Evolutionary conservation across 331 rosid species (phyloP), one percentile per base, ranked within the genome.

Genomic region (Cydonia oblonga): DNA sequence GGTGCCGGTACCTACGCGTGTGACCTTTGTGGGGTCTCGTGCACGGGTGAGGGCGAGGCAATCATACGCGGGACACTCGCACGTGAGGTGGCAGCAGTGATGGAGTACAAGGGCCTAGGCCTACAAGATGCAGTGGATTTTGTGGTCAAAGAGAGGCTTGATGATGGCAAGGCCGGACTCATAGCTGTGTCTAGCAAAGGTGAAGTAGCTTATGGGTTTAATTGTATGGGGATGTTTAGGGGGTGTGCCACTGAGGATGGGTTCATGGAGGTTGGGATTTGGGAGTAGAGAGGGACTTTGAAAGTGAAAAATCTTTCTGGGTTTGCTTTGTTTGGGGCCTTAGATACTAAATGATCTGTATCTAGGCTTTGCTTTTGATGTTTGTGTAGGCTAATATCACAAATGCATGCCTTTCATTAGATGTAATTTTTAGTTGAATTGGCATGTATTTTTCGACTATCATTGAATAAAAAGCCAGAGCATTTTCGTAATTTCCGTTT

Each of bases 11-110:
- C 99, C 1, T 95, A 91, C 80, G 99, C 99, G 6, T 85, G 99
- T 66, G 74, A 86, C 38, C 13, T 91, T 2, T 89, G 96, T 35
- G 99, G 97, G 59, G 96, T 95, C 0, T 95, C 99, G 4, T 91
- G 99, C 87, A 91, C 99, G 0, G 99, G 99, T 1, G 99, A 95
- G 49, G 99, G 99, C 0, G 97, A 95, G 75, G 99, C 99, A 0
- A 91, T 95, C 84, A 95, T 95, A 44, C 95, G 97, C 1, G 91
- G 89, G 7, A 95, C 99, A 0, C 68, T 95, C 75, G 99, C 97
- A 6, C 90, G 99, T 30, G 99, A 91, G 75, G 97, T 91, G 16
- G 91, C 81, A 6, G 99, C 99, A 0, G 96, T 95, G 72, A 95
- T 95, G 96, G 99, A 95, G 74, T 95, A 95, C 78, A 95, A 87